Evolutionary conservation across 306 rosid genomes (phyloP), one percentile per base, ranked within the genome.

Genomic region (Acacia confusa): DNA sequence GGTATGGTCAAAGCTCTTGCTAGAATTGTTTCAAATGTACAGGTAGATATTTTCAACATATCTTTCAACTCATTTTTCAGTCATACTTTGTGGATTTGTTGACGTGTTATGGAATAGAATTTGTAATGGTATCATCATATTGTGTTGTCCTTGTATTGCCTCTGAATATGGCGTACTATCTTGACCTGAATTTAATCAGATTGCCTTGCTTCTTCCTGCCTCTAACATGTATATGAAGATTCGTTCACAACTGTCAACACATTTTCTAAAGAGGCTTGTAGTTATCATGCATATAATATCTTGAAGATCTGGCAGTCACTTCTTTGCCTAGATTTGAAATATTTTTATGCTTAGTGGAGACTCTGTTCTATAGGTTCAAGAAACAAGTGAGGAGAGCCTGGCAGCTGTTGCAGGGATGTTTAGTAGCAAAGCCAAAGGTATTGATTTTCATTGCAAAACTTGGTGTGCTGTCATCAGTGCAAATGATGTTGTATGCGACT

Each of bases 331-430:
- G 27, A 70, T 65, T 68, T 75, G 72, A 50, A 77, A 53, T 76
- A 43, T 11, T 40, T 44, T 76, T 74, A 20, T 70, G 80, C 64
- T 74, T 58, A 64, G 69, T 71, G 80, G 73, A 72, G 77, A 67
- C n/a, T 78, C 65, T 84, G 74, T 77, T 82, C 80, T 79, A 58
- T 78, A 95, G 99, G 86, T 85, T 85, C 94, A 90, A 79, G 99
- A 95, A 88, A 82, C 95, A 45, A 90, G 95, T 86, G 99, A 95
- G 84, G 99, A 95, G 89, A 93, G 97, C 88, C 81, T 95, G 88
- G 92, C 97, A 70, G 99, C 99, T 79, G 99, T 95, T 69, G 99
- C 99, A 81, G 99, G 99, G 82, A 95, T 95, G 97, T 95, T 95
- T 87, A 93, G 97, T 88, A 95, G 97, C 93, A 95, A 95, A 89